A percentile compares a stretch with the other conserved stretches of the same genome.
Conservation (phyloP, 768 basidiomycete genomes). For the Omphalotus guepiniiformis region DNA sequence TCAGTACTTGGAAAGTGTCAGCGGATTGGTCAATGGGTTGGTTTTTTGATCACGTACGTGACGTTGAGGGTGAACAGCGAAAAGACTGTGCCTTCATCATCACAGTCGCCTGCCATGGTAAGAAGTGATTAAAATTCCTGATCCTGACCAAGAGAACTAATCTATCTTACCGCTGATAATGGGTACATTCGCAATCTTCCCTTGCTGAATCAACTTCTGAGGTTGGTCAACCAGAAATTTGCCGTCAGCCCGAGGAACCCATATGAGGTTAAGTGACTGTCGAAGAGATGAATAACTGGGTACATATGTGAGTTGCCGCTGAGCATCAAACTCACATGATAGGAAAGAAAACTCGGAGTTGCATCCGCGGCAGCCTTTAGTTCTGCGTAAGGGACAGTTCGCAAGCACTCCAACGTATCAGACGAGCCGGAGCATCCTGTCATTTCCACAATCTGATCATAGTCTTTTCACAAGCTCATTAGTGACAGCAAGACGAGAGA, state of each 20-base stretch:
- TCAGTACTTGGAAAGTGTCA: conserved; percentile 14
- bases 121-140: not conserved
- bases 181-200: conserved; percentile 43
- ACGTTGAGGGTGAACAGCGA: conserved; percentile 22
- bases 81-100: conserved; percentile 40
- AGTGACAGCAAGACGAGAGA: not conserved
- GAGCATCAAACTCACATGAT: conserved; percentile 33
- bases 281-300: not conserved
- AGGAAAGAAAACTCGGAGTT: conserved; percentile 34
- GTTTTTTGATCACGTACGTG: too few species aligned
- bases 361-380: conserved; percentile 37
- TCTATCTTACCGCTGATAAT: conserved; percentile 26
- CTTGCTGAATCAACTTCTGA: conserved; percentile 36
- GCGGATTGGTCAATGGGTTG: not conserved
- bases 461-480: conserved; percentile 19
- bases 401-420: conserved; percentile 39
- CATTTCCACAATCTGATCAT: conserved; percentile 36
- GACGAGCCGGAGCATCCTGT: conserved; percentile 25
- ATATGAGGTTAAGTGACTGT: conserved; percentile 42
- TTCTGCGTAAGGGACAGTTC: conserved; percentile 29
- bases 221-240: conserved; percentile 43
- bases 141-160: too few species aligned
- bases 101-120: conserved; percentile 26
- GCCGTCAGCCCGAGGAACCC: conserved; percentile 48
- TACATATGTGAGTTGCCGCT: not conserved